Percentiles rank a stretch among this genome's conserved stretches.
Evolutionary conservation across 83 land plant species (phyloP).

Genomic region (Diphasiastrum complanatum): DNA sequence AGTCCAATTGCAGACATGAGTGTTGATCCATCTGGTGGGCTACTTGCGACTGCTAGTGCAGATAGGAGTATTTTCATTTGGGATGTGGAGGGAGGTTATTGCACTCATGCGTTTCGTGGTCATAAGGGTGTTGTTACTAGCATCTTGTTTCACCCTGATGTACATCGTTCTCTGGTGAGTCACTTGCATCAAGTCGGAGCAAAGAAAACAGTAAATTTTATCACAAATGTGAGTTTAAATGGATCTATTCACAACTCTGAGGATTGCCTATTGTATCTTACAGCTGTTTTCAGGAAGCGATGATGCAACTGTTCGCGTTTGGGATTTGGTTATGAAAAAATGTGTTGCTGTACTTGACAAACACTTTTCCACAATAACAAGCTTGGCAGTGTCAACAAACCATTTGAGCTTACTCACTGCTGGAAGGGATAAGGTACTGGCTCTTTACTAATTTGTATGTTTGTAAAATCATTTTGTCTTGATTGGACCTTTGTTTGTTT

Average conservation of each 20-base stretch:
- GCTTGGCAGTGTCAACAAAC: conserved; percentile 66
- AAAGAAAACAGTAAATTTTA: too few relatives aligned
- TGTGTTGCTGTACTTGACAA: conserved; percentile 55
- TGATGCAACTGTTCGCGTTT: conserved; percentile 77
- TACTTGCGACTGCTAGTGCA: conserved; percentile 88
- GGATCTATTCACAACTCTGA: too few relatives aligned
- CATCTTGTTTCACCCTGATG: conserved; percentile 72
- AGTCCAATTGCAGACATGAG: conserved; percentile 79
- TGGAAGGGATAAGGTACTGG: conserved; percentile 69
- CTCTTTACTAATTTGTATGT: background rate
- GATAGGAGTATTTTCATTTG: conserved; percentile 80
- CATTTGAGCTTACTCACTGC: conserved; percentile 71
- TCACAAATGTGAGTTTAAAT: too few relatives aligned
- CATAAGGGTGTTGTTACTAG: conserved; percentile 72
- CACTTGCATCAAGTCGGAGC: too few relatives aligned
- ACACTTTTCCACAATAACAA: conserved; percentile 77
- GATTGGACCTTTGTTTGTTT: background rate
- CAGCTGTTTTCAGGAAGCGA: conserved; percentile 92
- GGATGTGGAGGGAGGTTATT: conserved; percentile 91
- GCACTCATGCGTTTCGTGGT: conserved; percentile 86
- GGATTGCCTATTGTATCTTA: conserved; percentile 1
- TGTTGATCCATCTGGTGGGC: conserved; percentile 72
- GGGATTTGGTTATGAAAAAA: conserved; percentile 74
- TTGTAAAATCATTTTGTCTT: background rate
- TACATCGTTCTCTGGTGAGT: conserved; percentile 55